Base-by-base conservation (phyloP, 352 stramenopile species). In the Phytophthora crassamura region DNA sequence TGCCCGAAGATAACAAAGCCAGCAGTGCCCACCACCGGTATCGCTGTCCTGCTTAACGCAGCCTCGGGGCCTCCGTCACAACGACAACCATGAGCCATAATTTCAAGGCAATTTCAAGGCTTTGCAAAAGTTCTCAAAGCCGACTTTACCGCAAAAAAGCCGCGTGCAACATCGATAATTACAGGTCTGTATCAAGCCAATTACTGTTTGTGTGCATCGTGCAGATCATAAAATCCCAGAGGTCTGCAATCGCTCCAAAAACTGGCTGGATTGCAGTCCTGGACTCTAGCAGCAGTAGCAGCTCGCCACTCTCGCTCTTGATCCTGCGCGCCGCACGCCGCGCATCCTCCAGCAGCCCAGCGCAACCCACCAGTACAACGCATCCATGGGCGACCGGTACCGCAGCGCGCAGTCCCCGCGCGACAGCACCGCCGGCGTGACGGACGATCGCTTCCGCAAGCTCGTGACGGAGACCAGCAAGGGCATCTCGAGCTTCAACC, bases 401-500 rank as follows among this genome's bases (percentile, higher is more conserved):
- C 79, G 75, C 32, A 75, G 73, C n/a, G 75, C 74, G 33, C 62
- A 88, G 32, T 94, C 85, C 30, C 85, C 85, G 43, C 77, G 74
- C 42, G 57, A 75, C 32, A 75, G 64, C 60, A 41, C 41, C 30
- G 67, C 59, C 52, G 70, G 60, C 41, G 53, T 86, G 55, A 74
- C 82, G 15, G 80, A 91, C 53, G 86, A 94, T 28, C 78, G 76
- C 54, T 92, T 86, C 69, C 54, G 60, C 53, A 91, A 91, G 72
- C 84, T 94, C 62, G 80, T 90, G 58, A 69, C 80, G 46, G 86
- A 92, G 74, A 94, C 84, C 16, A 91, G 82, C 56, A 94, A 94
- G 61, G 87, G 82, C 73, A 95, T 95, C 72, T 89, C 84, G 58
- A 89, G 72, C 66, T 93, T 95, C 65, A 93, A 93, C 69, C 84